These are phyloP conservation scores for Xerocomus amazonicus DNA, from an alignment of 1,284 basidiomycete genomes.

Conservation along the genomic window DNA sequence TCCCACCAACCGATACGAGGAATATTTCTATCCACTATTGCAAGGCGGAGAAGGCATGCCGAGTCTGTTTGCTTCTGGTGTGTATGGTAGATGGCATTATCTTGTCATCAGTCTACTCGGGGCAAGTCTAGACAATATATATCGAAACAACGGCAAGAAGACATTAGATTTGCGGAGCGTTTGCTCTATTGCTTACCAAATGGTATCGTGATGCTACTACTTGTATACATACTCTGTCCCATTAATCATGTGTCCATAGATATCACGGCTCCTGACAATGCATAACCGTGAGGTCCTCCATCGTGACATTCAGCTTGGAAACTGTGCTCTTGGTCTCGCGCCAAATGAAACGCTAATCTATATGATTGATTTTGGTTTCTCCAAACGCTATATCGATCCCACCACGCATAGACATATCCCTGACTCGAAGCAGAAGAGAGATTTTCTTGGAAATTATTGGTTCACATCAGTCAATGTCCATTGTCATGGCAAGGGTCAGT, in stretches of 20 bases:
- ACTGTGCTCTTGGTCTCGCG: slow-evolving; percentile 59
- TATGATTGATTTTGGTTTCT: slow-evolving; percentile 82
- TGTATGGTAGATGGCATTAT: slow-evolving; percentile 63
- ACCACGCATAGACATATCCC: slow-evolving; percentile 60
- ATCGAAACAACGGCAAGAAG: slow-evolving; percentile 51
- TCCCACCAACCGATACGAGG: slow-evolving; percentile 70
- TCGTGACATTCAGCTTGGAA: slow-evolving; percentile 74
- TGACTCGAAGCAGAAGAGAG: slow-evolving; percentile 59
- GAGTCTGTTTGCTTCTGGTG: slow-evolving; percentile 56
- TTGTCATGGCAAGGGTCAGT: slow-evolving; percentile 65
- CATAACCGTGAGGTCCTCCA: slow-evolving; percentile 67
- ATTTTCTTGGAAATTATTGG: slow-evolving; percentile 81
- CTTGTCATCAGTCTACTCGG: slow-evolving; percentile 73
- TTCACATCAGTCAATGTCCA: slow-evolving; percentile 72
- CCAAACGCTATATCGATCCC: slow-evolving; percentile 68
- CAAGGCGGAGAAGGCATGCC: slow-evolving; percentile 75
- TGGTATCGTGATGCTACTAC: slow-evolving; percentile 43
- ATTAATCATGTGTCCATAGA: slow-evolving; percentile 41
- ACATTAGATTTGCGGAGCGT: slow-evolving; percentile 65
- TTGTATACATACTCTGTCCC: neutral
- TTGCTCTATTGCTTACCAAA: slow-evolving; percentile 69
- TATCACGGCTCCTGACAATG: slow-evolving; percentile 66
- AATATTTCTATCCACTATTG: slow-evolving; percentile 61
- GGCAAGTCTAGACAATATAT: slow-evolving; percentile 60
- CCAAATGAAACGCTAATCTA: slow-evolving; percentile 61